A percentile compares a stretch with the other conserved stretches of the same genome.
Conservation (phyloP, 1,139 yeast genomes). For the Kluyveromyces sp. region DNA sequence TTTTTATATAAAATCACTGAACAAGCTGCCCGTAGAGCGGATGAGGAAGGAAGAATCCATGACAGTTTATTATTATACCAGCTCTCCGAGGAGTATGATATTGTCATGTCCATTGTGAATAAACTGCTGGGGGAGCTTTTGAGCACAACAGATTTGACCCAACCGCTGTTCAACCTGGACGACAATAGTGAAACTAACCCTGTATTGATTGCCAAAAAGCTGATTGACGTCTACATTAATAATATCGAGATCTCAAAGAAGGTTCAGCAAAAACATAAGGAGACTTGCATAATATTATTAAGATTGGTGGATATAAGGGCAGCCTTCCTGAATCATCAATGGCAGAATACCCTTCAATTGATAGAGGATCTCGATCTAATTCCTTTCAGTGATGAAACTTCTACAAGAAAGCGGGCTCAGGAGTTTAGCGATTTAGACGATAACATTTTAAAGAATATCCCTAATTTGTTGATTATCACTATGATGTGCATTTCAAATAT, state of each 20-base stretch:
- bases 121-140: constrained; percentile 73
- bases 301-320: constrained; percentile 64
- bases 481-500: constrained; percentile 72
- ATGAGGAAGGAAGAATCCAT: constrained; percentile 82
- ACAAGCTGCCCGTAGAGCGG: constrained; percentile 79
- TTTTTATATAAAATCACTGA: constrained; percentile 68
- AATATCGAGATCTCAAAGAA: constrained; percentile 42
- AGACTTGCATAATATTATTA: constrained; percentile 59
- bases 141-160: constrained; percentile 64
- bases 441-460: constrained; percentile 69
- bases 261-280: constrained; percentile 46
- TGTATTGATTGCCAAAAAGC: constrained; percentile 51
- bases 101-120: constrained; percentile 73
- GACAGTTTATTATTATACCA: constrained; percentile 86
- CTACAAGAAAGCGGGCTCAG: constrained; percentile 48
- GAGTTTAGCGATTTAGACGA: constrained; percentile 59
- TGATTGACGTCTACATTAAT: constrained; percentile 43
- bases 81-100: constrained; percentile 79
- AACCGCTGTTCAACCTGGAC: constrained; percentile 39
- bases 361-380: constrained; percentile 58
- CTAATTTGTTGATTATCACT: constrained; percentile 69
- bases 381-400: constrained; percentile 46
- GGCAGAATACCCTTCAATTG: constrained; percentile 52
- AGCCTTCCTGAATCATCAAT: constrained; percentile 49
- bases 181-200: constrained; percentile 37